phyloP scores from a whole-genome alignment of 805 yeast genomes.

The Priceomyces fermenticarens region DNA sequence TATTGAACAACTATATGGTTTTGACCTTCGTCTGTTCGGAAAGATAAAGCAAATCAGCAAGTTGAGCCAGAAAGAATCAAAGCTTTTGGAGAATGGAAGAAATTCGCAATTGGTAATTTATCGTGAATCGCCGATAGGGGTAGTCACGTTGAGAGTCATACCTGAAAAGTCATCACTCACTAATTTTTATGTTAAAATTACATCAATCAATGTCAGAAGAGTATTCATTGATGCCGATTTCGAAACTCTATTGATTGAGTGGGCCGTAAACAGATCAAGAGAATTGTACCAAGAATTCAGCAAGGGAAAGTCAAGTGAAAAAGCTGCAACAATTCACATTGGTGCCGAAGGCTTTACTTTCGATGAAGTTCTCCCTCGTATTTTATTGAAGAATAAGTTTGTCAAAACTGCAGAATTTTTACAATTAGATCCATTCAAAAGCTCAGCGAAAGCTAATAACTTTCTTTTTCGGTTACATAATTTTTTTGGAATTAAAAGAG shows the following conservation, averaged over 20 bases:
- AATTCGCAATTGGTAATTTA: slow-evolving; percentile 58
- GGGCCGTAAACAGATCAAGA: slow-evolving; percentile 52
- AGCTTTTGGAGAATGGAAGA: slow-evolving; percentile 33
- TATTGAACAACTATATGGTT: slow-evolving; percentile 42
- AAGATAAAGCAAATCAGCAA: slow-evolving; percentile 18
- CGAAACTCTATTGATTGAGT: slow-evolving; percentile 58
- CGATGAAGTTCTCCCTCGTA: slow-evolving; percentile 38
- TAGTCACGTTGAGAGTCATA: slow-evolving; percentile 46
- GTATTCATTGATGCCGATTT: slow-evolving; percentile 67
- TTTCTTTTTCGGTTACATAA: slow-evolving; percentile 9
- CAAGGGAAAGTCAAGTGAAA: slow-evolving; percentile 22
- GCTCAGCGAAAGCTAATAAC: slow-evolving; percentile 1
- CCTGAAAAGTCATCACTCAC: slow-evolving; percentile 36
- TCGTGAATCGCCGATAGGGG: slow-evolving; percentile 71
- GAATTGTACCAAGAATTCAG: slow-evolving; percentile 31
- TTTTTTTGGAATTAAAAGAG: slow-evolving; percentile 23
- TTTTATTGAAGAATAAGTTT: slow-evolving; percentile 45
- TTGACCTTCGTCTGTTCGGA: slow-evolving; percentile 50
- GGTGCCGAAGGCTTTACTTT: slow-evolving; percentile 51
- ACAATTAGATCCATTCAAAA: slow-evolving; percentile 28
- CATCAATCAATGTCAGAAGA: slow-evolving; percentile 61
- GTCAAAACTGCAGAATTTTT: slow-evolving; percentile 24
- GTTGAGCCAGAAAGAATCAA: slow-evolving; percentile 14
- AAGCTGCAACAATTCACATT: slow-evolving; percentile 34
- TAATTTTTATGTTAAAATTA: slow-evolving; percentile 49